Evolutionary conservation across 192 early-diverging fungal species (phyloP).

Genomic region (Glomus cerebriforme): DNA sequence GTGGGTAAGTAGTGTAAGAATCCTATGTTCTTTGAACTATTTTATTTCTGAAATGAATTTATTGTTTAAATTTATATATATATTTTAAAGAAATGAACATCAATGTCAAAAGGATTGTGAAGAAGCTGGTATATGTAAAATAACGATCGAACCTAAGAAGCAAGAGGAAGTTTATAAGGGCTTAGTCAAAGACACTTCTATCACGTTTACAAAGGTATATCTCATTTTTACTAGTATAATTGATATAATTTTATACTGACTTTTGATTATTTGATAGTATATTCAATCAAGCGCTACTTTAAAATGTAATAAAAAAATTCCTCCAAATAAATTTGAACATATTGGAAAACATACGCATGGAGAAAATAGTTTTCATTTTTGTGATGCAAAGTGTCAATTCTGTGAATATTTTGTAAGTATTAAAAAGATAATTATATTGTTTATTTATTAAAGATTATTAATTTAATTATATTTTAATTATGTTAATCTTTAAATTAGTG

Average conservation of each 20-base stretch:
- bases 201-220: constrained; percentile 6
- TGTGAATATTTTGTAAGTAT: constrained; percentile 27
- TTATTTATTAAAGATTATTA: background rate
- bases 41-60: background rate
- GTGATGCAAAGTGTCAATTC: constrained; percentile 13
- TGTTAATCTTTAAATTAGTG: background rate
- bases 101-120: constrained; percentile 31
- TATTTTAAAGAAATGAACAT: constrained; percentile 27
- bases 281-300: background rate
- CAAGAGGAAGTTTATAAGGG: constrained; percentile 17
- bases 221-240: no score
- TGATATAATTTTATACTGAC: background rate
- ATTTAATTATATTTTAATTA: background rate
- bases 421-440: background rate
- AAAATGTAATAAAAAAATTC: constrained; percentile 20
- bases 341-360: constrained; percentile 11
- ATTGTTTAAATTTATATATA: background rate
- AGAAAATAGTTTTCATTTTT: constrained; percentile 18
- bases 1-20: constrained; percentile 8
- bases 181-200: background rate
- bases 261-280: constrained; percentile 9
- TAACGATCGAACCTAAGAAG: constrained; percentile 7
- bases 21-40: background rate
- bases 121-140: constrained; percentile 25
- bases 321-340: constrained; percentile 19